Evolutionary conservation across 139 green algal genomes (phyloP), one percentile per base, ranked within the genome.

Genomic region (Chlamydomonas asymmetrica): DNA sequence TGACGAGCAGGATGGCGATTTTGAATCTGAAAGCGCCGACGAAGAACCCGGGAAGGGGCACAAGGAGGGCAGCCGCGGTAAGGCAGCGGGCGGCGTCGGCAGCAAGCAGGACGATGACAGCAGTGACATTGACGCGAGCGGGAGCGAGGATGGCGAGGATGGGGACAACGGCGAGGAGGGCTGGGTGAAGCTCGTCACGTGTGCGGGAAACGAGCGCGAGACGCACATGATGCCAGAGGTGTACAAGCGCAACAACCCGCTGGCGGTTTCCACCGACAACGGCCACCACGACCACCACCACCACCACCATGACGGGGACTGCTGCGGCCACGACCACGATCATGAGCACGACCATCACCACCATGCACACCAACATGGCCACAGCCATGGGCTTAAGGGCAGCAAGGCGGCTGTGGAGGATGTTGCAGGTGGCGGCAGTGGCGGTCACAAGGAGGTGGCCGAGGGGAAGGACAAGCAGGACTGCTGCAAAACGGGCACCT

Each of bases 221-320:
- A 63, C 32, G 5, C 82, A 87, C 73, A 87, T 87, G 82, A 82
- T 87, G 29, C 66, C n/a, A 2, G 10, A 9, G 7, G 29, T 45
- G n/a, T 45, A 39, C 5, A 10, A 16, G n/a, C n/a, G n/a, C n/a
- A n/a, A n/a, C n/a, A n/a, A n/a, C n/a, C n/a, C n/a, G n/a, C n/a
- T n/a, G n/a, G n/a, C n/a, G n/a, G n/a, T n/a, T n/a, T n/a, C n/a
- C n/a, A n/a, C n/a, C n/a, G n/a, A n/a, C n/a, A n/a, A n/a, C n/a
- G n/a, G n/a, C n/a, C n/a, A n/a, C n/a, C n/a, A n/a, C n/a, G n/a
- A n/a, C n/a, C n/a, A n/a, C n/a, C n/a, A n/a, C n/a, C n/a, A n/a
- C 16, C 64, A 77, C 0, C 59, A 75, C 9, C 52, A 78, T 10
- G 64, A 86, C 6, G 71, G n/a, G n/a, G n/a, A n/a, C n/a, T n/a